A percentile compares a stretch with the other conserved stretches of the same genome.
Evolutionary conservation across 345 rosid species (phyloP).

Genomic region (Gossypium australe): DNA sequence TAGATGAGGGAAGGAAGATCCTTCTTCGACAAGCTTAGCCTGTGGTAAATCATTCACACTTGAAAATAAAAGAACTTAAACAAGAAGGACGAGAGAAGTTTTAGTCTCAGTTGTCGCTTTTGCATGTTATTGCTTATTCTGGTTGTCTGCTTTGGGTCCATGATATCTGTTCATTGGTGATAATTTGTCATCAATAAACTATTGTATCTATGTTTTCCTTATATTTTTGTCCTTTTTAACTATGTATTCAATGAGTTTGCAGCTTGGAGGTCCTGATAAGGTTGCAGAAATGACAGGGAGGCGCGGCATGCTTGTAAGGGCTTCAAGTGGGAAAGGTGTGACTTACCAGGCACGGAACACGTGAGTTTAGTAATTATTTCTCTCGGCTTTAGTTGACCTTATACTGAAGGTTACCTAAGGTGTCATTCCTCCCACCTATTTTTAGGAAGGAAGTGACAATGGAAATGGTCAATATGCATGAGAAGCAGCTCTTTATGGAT

Average conservation of each 20-base stretch:
- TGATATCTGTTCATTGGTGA: not conserved
- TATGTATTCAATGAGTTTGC: constrained; percentile 21
- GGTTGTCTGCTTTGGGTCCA: not conserved
- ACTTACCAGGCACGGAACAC: constrained; percentile 95
- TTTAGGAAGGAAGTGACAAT: constrained; percentile 85
- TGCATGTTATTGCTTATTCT: not conserved
- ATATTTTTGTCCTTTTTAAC: constrained; percentile 17
- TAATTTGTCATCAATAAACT: not conserved
- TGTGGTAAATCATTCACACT: not conserved
- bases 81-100: not conserved
- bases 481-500: constrained; percentile 97
- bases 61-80: not conserved
- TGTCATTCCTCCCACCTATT: constrained; percentile 16
- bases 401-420: constrained; percentile 17
- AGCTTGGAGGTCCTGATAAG: constrained; percentile 99
- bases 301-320: constrained; percentile 99
- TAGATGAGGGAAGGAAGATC: not conserved
- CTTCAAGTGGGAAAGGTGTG: constrained; percentile 90
- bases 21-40: not conserved
- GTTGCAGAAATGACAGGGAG: constrained; percentile 99
- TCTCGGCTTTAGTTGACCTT: constrained; percentile 5
- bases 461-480: constrained; percentile 99
- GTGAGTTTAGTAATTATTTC: constrained; percentile 40
- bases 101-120: not conserved
- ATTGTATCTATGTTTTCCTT: not conserved